Evolutionary conservation across 768 basidiomycete species (phyloP).

Genomic region (Hortiboletus campestris): DNA sequence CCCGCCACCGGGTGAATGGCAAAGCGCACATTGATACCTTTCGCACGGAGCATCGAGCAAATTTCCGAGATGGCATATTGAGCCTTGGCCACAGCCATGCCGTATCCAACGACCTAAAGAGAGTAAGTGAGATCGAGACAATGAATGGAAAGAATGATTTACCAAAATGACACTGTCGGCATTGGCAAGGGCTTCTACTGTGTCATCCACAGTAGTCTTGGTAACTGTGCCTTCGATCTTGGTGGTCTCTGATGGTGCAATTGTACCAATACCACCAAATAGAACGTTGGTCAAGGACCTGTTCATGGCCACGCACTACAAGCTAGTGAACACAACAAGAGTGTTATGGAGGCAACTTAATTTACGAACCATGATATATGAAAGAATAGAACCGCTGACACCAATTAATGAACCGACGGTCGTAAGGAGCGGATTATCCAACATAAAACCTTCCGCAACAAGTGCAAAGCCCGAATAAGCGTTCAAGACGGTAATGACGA

Average conservation of each 20-base stretch:
- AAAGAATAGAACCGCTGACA: slow-evolving; percentile 87
- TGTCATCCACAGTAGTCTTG: slow-evolving; percentile 76
- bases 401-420: slow-evolving; percentile 86
- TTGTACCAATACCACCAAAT: slow-evolving; percentile 78
- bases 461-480: slow-evolving; percentile 91
- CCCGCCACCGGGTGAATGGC: slow-evolving; percentile 91
- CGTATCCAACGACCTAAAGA: slow-evolving; percentile 74
- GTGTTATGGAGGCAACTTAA: not conserved
- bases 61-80: slow-evolving; percentile 81
- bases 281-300: slow-evolving; percentile 81
- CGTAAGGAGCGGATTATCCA: slow-evolving; percentile 81
- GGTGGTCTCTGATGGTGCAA: slow-evolving; percentile 52
- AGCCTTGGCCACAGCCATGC: slow-evolving; percentile 91
- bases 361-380: slow-evolving; percentile 81
- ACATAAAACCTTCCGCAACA: slow-evolving; percentile 91
- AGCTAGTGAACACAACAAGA: slow-evolving; percentile 5
- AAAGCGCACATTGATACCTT: slow-evolving; percentile 78
- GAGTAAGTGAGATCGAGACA: slow-evolving; percentile 4
- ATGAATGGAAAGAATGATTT: slow-evolving; percentile 3
- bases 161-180: slow-evolving; percentile 84
- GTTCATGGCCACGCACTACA: slow-evolving; percentile 90
- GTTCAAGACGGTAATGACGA: slow-evolving; percentile 88
- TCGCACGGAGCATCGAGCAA: slow-evolving; percentile 64
- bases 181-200: slow-evolving; percentile 72
- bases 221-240: slow-evolving; percentile 85